Base-by-base conservation (phyloP, 495 filamentous ascomycete genomes). In the Aspergillus hancockii region DNA sequence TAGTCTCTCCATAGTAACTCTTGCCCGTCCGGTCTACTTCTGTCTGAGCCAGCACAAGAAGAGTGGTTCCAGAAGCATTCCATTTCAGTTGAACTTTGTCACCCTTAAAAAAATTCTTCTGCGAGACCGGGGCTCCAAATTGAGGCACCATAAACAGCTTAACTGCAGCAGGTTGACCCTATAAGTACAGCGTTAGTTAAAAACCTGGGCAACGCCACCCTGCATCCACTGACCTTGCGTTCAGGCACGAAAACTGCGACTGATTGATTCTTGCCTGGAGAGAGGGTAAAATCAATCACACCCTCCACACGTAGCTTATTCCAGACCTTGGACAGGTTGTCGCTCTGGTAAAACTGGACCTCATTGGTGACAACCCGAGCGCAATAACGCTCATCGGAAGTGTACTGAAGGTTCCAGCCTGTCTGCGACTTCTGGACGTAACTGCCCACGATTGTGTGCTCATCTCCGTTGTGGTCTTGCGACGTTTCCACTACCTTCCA, bases 51-150 rank as follows among this genome's bases (percentile, higher is more conserved):
- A 98, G 85, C 63, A 98, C 93, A 71, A 98, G 91, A 65, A 98
- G 73, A 66, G 84, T 92, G 10, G 91, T 96, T 16, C 94, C 94
- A 54, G 90, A 81, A 41, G 83, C 82, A 74, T 97, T 98, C 94
- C 94, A 98, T 79, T 97, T 97, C 63, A 98, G 78, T 75, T 96
- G 90, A 36, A 98, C 92, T 78, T 97, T 97, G 76, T 98, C 94
- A 57, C 92, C 94, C 79, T 98, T 98, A 83, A 90, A 98, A 75
- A 98, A 98, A 22, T 86, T 97, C 88, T 97, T 98, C 73, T 97
- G 92, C 12, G 95, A 97, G 21, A 96, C 86, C 2, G 92, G 83
- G 38, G 74, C 75, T 60, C 74, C 80, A 72, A 97, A 97, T 61
- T 90, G 82, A 18, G 94, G 94, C 52, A 98, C 88, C 67, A 93